phyloP scores from a whole-genome alignment of 2,329 filamentous ascomycete genomes.

The Pseudogymnoascus sp. region DNA sequence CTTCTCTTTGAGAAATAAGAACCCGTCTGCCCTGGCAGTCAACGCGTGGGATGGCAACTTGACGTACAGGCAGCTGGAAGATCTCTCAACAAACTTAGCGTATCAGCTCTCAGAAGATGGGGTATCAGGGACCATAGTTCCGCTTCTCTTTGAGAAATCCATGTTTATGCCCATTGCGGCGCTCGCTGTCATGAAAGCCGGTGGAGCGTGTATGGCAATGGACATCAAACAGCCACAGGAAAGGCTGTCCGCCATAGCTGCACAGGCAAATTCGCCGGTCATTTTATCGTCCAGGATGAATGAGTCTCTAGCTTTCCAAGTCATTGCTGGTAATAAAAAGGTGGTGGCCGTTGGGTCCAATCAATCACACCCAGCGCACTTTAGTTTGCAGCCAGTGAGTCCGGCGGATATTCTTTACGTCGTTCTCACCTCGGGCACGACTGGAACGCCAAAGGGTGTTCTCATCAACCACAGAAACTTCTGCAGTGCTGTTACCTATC shows the following conservation, averaged over 20 bases:
- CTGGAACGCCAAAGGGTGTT: slow-evolving; percentile 21
- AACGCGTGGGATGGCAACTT: slow-evolving; percentile 15
- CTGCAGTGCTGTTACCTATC: background rate
- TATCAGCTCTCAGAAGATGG: background rate
- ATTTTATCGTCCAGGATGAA: background rate
- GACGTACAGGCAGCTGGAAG: slow-evolving; percentile 19
- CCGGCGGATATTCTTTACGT: slow-evolving; percentile 8
- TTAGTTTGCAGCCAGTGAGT: background rate
- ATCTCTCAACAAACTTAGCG: slow-evolving; percentile 16
- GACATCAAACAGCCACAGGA: slow-evolving; percentile 18
- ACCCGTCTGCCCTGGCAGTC: slow-evolving; percentile 9
- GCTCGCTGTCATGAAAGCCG: slow-evolving; percentile 23
- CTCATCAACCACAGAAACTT: slow-evolving; percentile 4
- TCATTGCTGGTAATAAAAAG: background rate
- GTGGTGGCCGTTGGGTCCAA: background rate
- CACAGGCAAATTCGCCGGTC: background rate
- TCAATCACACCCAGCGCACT: background rate
- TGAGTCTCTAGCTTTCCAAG: background rate
- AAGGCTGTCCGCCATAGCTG: background rate
- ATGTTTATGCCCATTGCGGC: slow-evolving; percentile 19
- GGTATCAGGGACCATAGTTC: slow-evolving; percentile 9
- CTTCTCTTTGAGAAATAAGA: slow-evolving; percentile 14
- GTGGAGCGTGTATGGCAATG: slow-evolving; percentile 24
- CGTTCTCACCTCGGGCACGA: slow-evolving; percentile 21
- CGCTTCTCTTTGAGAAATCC: slow-evolving; percentile 22